Conservation (phyloP, 2,329 filamentous ascomycete species). For the Fonsecaea erecta region DNA sequence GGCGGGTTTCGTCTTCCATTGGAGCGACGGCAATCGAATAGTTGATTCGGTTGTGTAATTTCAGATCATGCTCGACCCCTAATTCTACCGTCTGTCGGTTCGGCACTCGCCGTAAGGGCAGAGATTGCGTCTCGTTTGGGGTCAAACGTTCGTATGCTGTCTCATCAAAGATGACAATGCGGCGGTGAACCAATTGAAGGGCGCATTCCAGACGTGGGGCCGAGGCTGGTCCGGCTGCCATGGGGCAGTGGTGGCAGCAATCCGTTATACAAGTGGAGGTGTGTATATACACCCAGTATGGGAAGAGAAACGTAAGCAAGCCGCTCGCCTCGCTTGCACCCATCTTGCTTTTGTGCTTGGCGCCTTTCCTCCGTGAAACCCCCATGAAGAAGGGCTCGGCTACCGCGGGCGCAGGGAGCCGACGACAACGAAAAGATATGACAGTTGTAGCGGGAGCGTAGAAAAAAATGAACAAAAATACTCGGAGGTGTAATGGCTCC, state of each 20-base stretch:
- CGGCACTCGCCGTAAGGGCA: neutral
- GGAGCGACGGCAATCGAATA: neutral
- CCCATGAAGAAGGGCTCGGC: neutral
- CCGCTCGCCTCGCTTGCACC: conserved; percentile 4
- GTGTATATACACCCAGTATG: conserved; percentile 7
- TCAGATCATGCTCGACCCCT: neutral
- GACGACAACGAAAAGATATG: neutral
- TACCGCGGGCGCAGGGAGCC: neutral
- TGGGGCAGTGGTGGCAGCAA: too few species aligned
- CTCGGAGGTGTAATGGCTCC: neutral
- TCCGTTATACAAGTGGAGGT: too few species aligned
- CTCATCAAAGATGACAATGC: neutral
- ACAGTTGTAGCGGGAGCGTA: neutral
- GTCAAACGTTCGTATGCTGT: conserved; percentile 3
- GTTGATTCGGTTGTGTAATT: conserved; percentile 5
- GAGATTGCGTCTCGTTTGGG: neutral
- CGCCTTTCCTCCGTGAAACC: neutral
- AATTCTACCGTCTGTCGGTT: neutral
- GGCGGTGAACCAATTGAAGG: neutral
- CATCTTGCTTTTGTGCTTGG: neutral
- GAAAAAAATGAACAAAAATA: neutral
- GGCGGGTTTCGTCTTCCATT: neutral
- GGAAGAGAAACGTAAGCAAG: conserved; percentile 4
- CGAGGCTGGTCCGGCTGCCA: neutral
- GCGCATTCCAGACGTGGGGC: neutral